phyloP scores from a whole-genome alignment of 169 alveolate genomes.

The Pseudocohnilembus persalinus region DNA sequence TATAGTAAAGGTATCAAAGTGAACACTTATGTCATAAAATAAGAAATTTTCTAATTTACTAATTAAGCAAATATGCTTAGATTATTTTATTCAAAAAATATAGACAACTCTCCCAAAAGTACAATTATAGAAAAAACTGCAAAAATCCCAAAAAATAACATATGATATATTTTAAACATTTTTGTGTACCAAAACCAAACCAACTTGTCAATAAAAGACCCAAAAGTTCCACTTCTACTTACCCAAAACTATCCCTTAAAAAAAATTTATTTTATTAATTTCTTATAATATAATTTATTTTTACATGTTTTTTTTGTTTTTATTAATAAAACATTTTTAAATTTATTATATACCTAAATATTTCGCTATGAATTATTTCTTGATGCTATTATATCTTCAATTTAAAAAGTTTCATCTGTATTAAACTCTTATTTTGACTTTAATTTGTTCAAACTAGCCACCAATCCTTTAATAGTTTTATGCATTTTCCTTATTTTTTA shows the following conservation, averaged over 20 bases:
- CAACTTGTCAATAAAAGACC: conserved; percentile 26
- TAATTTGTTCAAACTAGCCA: neutral
- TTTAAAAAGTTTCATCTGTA: neutral
- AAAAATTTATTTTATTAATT: too few relatives aligned
- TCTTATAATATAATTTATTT: too few relatives aligned
- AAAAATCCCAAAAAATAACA: conserved; percentile 27
- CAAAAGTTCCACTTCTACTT: conserved; percentile 12
- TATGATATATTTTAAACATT: neutral
- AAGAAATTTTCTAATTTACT: conserved; percentile 13
- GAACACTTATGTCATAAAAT: conserved; percentile 18
- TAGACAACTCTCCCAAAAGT: conserved; percentile 41
- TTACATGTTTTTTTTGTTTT: conserved; percentile 33
- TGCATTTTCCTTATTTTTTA: conserved; percentile 4
- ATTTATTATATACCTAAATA: conserved; percentile 35
- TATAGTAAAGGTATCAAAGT: conserved; percentile 44
- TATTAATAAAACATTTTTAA: conserved; percentile 25
- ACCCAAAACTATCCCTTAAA: conserved; percentile 21
- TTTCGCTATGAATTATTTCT: conserved; percentile 20
- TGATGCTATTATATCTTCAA: conserved; percentile 4
- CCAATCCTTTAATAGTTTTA: neutral
- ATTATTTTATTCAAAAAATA: conserved; percentile 39
- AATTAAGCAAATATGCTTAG: conserved; percentile 33
- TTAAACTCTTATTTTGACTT: neutral
- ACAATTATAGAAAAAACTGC: conserved; percentile 27
- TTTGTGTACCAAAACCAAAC: conserved; percentile 52